Conservation (phyloP, 208 protist species). For the Lotmaria passim region DNA sequence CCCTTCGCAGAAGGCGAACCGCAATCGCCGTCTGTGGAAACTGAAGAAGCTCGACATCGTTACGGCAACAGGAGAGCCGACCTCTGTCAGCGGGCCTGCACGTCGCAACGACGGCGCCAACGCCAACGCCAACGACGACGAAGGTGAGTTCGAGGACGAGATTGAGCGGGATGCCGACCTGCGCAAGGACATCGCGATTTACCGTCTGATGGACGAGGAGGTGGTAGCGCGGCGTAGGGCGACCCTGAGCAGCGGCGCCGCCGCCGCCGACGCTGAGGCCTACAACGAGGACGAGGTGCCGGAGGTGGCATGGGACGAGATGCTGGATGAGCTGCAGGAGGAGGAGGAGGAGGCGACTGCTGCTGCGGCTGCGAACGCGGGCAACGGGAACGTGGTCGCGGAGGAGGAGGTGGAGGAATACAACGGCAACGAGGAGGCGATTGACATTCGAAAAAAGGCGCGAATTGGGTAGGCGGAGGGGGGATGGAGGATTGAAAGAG, state of each 20-base stretch:
- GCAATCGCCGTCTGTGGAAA: constrained; percentile 77
- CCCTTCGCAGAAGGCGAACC: constrained; percentile 73
- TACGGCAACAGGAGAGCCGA: constrained; percentile 55
- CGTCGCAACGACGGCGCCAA: constrained; percentile 18
- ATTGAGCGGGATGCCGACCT: constrained; percentile 85
- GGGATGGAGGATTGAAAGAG: background rate
- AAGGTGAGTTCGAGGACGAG: constrained; percentile 88
- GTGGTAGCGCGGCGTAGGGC: constrained; percentile 36
- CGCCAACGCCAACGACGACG: constrained; percentile 49
- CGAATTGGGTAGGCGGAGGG: constrained; percentile 27
- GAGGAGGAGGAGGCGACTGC: constrained; percentile 48
- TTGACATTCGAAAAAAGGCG: constrained; percentile 37
- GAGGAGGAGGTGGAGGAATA: background rate
- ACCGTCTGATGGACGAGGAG: constrained; percentile 68
- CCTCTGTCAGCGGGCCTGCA: constrained; percentile 22
- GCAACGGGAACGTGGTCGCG: constrained; percentile 3
- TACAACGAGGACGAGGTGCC: constrained; percentile 72
- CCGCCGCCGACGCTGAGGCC: constrained; percentile 26
- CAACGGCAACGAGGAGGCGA: constrained; percentile 27
- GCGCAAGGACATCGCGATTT: constrained; percentile 84
- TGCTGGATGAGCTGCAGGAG: constrained; percentile 86
- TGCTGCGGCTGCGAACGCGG: constrained; percentile 6
- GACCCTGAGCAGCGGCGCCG: constrained; percentile 1
- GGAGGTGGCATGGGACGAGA: constrained; percentile 75
- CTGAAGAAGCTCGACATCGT: constrained; percentile 84